Evolutionary conservation across 2,329 filamentous ascomycete genomes (phyloP).

Genomic region (Aspergillus viridinutans): DNA sequence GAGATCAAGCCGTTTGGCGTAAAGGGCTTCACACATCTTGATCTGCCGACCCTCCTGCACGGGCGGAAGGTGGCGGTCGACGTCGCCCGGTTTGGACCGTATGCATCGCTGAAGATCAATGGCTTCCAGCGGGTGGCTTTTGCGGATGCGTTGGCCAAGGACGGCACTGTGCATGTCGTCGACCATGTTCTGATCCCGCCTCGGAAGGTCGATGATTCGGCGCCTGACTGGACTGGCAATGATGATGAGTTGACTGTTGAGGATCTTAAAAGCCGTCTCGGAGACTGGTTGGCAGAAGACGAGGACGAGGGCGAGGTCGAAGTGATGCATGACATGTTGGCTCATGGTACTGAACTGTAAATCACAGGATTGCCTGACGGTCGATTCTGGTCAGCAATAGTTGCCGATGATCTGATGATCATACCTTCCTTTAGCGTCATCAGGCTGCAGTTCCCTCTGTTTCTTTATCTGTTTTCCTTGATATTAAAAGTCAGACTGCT

Average conservation of each 20-base stretch:
- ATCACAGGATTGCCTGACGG: not conserved
- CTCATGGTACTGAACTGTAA: slow-evolving; percentile 5
- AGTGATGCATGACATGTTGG: not conserved
- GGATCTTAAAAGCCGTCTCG: slow-evolving; percentile 18
- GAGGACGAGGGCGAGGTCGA: not conserved
- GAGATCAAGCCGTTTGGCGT: slow-evolving; percentile 19
- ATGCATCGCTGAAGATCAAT: slow-evolving; percentile 71
- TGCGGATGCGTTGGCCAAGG: slow-evolving; percentile 66
- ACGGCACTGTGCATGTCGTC: slow-evolving; percentile 80
- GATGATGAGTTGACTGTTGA: slow-evolving; percentile 16
- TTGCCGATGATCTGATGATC: not conserved
- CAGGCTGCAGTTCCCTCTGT: not conserved
- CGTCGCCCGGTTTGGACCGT: slow-evolving; percentile 62
- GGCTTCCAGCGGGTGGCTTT: slow-evolving; percentile 63
- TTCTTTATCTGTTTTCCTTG: not conserved
- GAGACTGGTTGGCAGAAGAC: slow-evolving; percentile 11
- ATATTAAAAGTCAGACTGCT: not conserved
- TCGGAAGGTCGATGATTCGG: slow-evolving; percentile 38
- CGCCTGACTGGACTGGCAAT: slow-evolving; percentile 1
- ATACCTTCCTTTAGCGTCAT: not conserved
- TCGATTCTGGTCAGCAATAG: not conserved
- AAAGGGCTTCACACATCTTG: slow-evolving; percentile 45
- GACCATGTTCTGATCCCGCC: slow-evolving; percentile 72
- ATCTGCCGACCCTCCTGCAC: slow-evolving; percentile 68
- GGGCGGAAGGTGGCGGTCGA: slow-evolving; percentile 67